Evolutionary conservation across 352 stramenopile genomes (phyloP).

Genomic region (Globisporangium cystogenes): DNA sequence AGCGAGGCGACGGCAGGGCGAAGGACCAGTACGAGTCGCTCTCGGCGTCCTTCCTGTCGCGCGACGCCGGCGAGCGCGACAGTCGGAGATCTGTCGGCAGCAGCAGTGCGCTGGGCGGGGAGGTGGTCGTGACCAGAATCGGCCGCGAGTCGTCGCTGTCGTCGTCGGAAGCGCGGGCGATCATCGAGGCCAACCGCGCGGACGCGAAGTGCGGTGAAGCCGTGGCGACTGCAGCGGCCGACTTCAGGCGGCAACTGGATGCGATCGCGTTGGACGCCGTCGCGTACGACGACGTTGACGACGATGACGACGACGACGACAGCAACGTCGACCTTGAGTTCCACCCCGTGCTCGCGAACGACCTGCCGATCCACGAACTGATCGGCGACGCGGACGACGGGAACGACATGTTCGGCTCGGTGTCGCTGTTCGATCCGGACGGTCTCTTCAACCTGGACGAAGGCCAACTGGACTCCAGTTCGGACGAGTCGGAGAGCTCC

Average conservation of each 20-base stretch:
- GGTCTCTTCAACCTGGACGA: slow-evolving; percentile 34
- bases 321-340: slow-evolving; percentile 31
- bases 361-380: slow-evolving; percentile 9
- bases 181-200: slow-evolving; percentile 8
- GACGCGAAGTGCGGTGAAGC: neutral
- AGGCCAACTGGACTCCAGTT: slow-evolving; percentile 1
- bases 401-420: neutral
- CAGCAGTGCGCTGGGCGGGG: neutral
- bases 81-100: neutral
- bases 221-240: too few species aligned
- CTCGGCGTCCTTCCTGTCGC: neutral
- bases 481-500: slow-evolving; percentile 7
- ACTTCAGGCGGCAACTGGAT: too few species aligned
- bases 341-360: slow-evolving; percentile 21
- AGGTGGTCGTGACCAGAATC: neutral
- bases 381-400: neutral
- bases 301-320: slow-evolving; percentile 22
- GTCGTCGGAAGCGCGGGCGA: slow-evolving; percentile 17
- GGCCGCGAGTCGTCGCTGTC: slow-evolving; percentile 19
- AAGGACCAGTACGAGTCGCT: too few species aligned
- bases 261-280: neutral
- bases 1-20: too few species aligned
- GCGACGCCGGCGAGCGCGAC: neutral
- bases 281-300: slow-evolving; percentile 4
- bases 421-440: slow-evolving; percentile 22